These are phyloP conservation scores for Phytophthora cactorum DNA, from an alignment of 352 stramenopile genomes.

Conservation along the genomic window DNA sequence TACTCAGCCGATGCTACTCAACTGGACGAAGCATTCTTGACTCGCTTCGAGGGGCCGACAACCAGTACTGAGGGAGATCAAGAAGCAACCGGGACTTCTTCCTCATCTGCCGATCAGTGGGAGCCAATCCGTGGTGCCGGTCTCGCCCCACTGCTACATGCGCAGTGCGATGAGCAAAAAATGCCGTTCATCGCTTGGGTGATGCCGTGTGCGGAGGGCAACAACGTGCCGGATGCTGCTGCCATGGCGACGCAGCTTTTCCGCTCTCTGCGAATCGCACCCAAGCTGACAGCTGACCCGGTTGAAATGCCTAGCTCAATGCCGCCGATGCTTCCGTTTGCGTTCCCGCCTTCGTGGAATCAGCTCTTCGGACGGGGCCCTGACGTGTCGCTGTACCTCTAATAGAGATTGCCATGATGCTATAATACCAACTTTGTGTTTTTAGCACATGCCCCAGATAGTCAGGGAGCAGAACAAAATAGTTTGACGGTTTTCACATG, in stretches of 20 bases:
- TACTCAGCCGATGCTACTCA: constrained; percentile 39
- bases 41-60: constrained; percentile 44
- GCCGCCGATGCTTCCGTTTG: constrained; percentile 42
- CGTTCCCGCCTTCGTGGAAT: constrained; percentile 65
- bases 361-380: constrained; percentile 69
- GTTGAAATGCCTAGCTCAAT: constrained; percentile 8
- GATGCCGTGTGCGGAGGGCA: constrained; percentile 76
- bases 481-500: constrained; percentile 7
- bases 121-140: constrained; percentile 58
- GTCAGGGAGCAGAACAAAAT: constrained; percentile 19
- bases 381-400: constrained; percentile 62
- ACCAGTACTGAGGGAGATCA: constrained; percentile 5
- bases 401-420: constrained; percentile 30
- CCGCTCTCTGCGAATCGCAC: constrained; percentile 40
- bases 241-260: constrained; percentile 61
- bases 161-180: constrained; percentile 39
- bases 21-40: constrained; percentile 45
- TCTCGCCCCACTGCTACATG: constrained; percentile 59
- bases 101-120: constrained; percentile 41
- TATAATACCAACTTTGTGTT: not conserved
- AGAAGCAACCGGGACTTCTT: constrained; percentile 13
- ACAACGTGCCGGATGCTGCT: constrained; percentile 80
- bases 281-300: constrained; percentile 26
- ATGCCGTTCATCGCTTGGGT: constrained; percentile 63
- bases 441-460: not conserved